Conservation (phyloP, 1,284 basidiomycete species). For the Microbotryum scabiosae region DNA sequence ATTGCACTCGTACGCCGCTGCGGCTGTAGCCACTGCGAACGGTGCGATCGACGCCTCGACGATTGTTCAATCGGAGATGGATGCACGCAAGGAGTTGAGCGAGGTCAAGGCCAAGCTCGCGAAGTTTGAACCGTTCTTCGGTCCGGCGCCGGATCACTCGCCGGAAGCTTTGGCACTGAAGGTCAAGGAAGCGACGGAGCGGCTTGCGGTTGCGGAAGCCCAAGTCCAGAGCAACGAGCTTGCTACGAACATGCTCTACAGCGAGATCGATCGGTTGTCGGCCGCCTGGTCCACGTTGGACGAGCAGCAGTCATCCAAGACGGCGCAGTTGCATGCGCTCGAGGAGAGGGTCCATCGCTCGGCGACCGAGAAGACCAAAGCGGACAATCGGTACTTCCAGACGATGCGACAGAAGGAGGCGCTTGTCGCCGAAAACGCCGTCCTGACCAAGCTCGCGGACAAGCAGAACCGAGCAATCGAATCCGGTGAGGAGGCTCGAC, state of each 20-base stretch:
- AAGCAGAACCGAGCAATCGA: conserved; percentile 73
- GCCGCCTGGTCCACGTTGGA: conserved; percentile 82
- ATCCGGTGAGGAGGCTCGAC: conserved; percentile 58
- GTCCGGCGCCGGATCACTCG: conserved; percentile 51
- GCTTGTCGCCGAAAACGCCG: conserved; percentile 66
- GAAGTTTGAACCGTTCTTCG: conserved; percentile 56
- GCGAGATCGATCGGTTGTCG: conserved; percentile 78
- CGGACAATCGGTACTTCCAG: conserved; percentile 89
- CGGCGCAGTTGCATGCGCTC: conserved; percentile 64
- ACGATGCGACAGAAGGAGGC: conserved; percentile 85
- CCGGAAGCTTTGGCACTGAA: conserved; percentile 47
- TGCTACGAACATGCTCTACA: conserved; percentile 65
- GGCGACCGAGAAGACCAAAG: conserved; percentile 66
- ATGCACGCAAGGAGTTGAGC: conserved; percentile 50
- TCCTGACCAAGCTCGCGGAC: conserved; percentile 56
- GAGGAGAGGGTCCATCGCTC: conserved; percentile 61
- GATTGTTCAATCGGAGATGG: conserved; percentile 45
- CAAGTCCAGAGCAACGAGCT: conserved; percentile 44
- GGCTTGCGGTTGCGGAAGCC: conserved; percentile 51
- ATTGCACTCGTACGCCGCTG: conserved; percentile 16
- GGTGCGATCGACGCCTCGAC: conserved; percentile 14
- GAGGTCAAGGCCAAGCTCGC: conserved; percentile 46
- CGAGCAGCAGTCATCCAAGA: conserved; percentile 69
- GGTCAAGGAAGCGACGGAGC: conserved; percentile 56
- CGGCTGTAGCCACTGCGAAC: conserved; percentile 1